Evolutionary conservation across 2,329 filamentous ascomycete genomes (phyloP).

Genomic region (Acephala macrosclerotiorum): DNA sequence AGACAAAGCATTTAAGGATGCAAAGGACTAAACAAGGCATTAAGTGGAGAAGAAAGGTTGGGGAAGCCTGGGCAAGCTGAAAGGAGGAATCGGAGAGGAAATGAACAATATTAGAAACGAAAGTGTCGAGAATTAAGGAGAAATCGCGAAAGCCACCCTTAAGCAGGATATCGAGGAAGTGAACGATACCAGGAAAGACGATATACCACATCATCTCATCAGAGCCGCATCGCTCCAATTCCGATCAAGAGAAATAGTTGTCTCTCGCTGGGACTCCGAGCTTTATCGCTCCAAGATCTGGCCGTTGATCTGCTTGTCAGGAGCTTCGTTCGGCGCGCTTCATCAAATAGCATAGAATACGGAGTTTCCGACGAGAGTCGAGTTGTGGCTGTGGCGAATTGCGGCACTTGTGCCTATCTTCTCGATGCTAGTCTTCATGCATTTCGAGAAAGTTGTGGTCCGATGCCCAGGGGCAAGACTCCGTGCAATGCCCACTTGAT

Average conservation of each 20-base stretch:
- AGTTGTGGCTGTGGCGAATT: constrained; percentile 43
- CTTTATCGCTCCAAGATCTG: constrained; percentile 36
- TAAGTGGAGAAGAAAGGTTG: no score
- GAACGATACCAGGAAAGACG: background rate
- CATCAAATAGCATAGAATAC: constrained; percentile 45
- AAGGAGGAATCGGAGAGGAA: no score
- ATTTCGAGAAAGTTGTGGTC: constrained; percentile 37
- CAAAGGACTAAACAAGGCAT: no score
- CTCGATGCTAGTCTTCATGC: constrained; percentile 41
- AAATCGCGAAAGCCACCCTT: background rate
- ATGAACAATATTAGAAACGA: no score
- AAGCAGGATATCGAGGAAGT: background rate
- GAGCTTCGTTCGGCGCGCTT: constrained; percentile 42
- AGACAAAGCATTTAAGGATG: no score
- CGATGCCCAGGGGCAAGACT: constrained; percentile 21
- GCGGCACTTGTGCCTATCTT: constrained; percentile 41
- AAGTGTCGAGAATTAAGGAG: no score
- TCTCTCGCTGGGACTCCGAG: constrained; percentile 32
- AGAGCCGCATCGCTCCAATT: background rate
- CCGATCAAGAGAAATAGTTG: constrained; percentile 23
- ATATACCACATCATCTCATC: background rate
- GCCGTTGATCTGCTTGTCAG: constrained; percentile 36
- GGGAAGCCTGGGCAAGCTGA: no score
- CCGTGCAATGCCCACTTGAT: constrained; percentile 1
- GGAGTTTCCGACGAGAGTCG: constrained; percentile 41